A percentile compares a stretch with the other conserved stretches of the same genome.
Conservation (phyloP, 495 filamentous ascomycete genomes). For the Lepidopterella palustris region DNA sequence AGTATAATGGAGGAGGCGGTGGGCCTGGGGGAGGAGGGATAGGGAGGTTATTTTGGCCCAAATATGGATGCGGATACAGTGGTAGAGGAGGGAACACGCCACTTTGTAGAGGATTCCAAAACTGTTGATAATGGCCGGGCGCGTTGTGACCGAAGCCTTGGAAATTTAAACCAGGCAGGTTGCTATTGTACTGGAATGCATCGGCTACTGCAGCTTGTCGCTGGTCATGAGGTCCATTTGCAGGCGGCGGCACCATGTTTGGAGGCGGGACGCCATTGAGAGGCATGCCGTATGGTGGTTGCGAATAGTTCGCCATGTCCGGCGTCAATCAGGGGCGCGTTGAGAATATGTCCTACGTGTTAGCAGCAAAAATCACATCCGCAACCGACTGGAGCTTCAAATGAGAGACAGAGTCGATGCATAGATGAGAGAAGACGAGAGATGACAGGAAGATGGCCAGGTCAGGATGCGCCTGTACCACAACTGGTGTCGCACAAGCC, state of each 20-base stretch:
- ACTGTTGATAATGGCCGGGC: not conserved
- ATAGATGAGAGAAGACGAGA: not conserved
- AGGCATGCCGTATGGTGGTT: constrained; percentile 13
- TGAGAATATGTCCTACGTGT: not conserved
- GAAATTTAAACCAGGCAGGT: constrained; percentile 5
- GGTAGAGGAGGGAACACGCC: not conserved
- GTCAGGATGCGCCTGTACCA: not conserved
- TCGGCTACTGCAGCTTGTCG: constrained; percentile 8
- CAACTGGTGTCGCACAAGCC: not conserved
- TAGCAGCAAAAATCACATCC: not conserved
- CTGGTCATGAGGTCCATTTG: not conserved
- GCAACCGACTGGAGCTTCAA: not conserved
- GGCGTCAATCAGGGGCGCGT: not conserved
- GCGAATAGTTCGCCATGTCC: constrained; percentile 22
- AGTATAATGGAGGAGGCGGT: constrained; percentile 1
- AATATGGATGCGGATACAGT: constrained; percentile 1
- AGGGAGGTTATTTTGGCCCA: constrained; percentile 1
- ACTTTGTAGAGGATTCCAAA: not conserved
- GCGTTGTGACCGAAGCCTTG: constrained; percentile 3
- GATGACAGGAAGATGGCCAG: not conserved
- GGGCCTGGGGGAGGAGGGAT: constrained; percentile 10
- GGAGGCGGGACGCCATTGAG: constrained; percentile 6
- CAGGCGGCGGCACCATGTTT: not conserved
- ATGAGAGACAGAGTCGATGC: not conserved
- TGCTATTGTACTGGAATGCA: constrained; percentile 3